Percentiles rank a stretch among this genome's conserved stretches.
phyloP scores from a whole-genome alignment of 495 filamentous ascomycete genomes.

The Penicillium paradoxum region DNA sequence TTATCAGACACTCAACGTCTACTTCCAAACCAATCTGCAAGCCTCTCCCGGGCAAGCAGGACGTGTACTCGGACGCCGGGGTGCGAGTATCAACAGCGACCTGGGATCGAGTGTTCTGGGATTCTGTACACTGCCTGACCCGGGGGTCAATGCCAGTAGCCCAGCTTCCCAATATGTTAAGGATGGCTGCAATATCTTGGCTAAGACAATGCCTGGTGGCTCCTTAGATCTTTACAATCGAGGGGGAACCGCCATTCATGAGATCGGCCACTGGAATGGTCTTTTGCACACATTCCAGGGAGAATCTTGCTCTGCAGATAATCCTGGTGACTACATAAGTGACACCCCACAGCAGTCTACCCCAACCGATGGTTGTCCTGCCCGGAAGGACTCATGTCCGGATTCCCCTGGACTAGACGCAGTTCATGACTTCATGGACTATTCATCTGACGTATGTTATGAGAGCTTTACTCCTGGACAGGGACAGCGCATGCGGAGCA shows the following conservation, averaged over 20 bases:
- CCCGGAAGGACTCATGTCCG: constrained; percentile 45
- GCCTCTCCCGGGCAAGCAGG: constrained; percentile 18
- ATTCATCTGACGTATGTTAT: constrained; percentile 51
- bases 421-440: constrained; percentile 55
- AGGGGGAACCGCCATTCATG: constrained; percentile 50
- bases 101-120: constrained; percentile 39
- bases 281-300: constrained; percentile 54
- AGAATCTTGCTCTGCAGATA: constrained; percentile 35
- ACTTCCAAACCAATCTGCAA: constrained; percentile 48
- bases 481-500: constrained; percentile 39
- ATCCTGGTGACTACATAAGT: constrained; percentile 46
- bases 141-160: constrained; percentile 31
- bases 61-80: constrained; percentile 9
- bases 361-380: constrained; percentile 48
- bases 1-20: constrained; percentile 48
- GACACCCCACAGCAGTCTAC: constrained; percentile 50
- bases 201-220: constrained; percentile 46
- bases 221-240: constrained; percentile 40
- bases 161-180: constrained; percentile 36
- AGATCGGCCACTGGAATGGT: constrained; percentile 58
- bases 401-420: constrained; percentile 41
- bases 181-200: constrained; percentile 52
- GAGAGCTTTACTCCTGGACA: constrained; percentile 43
- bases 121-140: constrained; percentile 46
- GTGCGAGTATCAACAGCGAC: constrained; percentile 10